Evolutionary conservation across 352 stramenopile species (phyloP), one percentile per base, ranked within the genome.

Genomic region (Phytophthora crassamura): DNA sequence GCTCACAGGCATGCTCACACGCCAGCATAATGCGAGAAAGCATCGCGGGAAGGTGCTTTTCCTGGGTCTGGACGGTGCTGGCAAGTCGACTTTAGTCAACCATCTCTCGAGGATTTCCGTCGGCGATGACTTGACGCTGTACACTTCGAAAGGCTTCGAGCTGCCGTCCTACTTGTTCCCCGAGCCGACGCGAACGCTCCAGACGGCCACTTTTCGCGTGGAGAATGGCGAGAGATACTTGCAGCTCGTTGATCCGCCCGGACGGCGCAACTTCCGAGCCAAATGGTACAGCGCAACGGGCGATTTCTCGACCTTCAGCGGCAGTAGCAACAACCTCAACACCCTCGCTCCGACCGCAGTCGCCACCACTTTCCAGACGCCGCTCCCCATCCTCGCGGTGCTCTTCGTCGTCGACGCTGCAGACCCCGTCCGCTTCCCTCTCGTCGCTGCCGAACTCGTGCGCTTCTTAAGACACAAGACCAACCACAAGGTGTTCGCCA

Each of bases 71-170:
- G 77, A 90, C 39, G 70, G 75, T 22, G 77, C 78, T 2, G 81
- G 81, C n/a, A 90, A 90, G 45, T 83, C 79, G 33, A 88, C 81
- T 8, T 63, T 90, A 7, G 54, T 84, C 8, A 66, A 82, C 14
- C 69, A 88, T 16, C 63, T 90, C 1, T 59, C 72, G 22, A 58
- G 67, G 6, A 38, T 74, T 9, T 64, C 54, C 7, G 58, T 62
- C n/a, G 62, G 70, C 1, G 76, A 82, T 8, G 62, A 71, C 15
- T 32, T 52, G 42, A 45, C 28, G 2, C 46, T 67, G 7, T 65
- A 61, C 30, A 36, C 25, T 7, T 7, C n/a, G 16, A 63, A 53
- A 52, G 50, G 56, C 28, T 20, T 62, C 11, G 59, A 71, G 35
- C 12, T 69, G 28, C 50, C 56, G 28, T 57, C 55, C 3, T 69